phyloP scores from a whole-genome alignment of 495 filamentous ascomycete genomes.

The Halenospora varia region DNA sequence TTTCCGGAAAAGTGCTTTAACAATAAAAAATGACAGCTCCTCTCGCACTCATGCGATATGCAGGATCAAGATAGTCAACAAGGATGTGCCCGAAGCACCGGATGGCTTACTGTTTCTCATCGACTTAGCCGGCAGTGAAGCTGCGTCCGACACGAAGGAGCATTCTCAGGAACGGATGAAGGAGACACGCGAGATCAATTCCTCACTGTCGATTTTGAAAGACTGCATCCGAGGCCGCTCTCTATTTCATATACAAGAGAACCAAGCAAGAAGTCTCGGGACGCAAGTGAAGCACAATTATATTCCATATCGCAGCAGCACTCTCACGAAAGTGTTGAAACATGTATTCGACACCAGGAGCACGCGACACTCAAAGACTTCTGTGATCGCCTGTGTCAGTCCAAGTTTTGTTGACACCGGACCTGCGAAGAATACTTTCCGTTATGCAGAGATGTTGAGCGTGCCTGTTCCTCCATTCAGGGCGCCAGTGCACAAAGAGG shows the following conservation, averaged over 20 bases:
- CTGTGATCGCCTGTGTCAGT: conserved; percentile 31
- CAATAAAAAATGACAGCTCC: conserved; percentile 40
- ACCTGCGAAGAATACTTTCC: conserved; percentile 25
- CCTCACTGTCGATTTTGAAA: conserved; percentile 36
- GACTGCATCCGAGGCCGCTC: conserved; percentile 40
- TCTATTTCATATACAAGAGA: no score
- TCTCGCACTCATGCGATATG: conserved; percentile 46
- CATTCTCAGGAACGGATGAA: conserved; percentile 34
- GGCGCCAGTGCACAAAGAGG: neutral
- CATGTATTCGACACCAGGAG: conserved; percentile 28
- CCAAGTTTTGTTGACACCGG: conserved; percentile 22
- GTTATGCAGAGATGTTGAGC: conserved; percentile 27
- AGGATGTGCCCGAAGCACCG: neutral
- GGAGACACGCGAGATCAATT: conserved; percentile 44
- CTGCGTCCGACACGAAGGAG: conserved; percentile 23
- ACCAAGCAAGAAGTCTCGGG: neutral
- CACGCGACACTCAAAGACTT: conserved; percentile 25
- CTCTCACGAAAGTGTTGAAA: conserved; percentile 35
- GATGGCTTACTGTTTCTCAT: conserved; percentile 42
- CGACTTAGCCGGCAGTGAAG: conserved; percentile 46
- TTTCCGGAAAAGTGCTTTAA: conserved; percentile 24
- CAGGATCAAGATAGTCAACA: conserved; percentile 39
- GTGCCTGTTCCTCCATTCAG: conserved; percentile 16
- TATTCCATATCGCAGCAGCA: conserved; percentile 33
- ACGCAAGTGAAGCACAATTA: conserved; percentile 16